These are phyloP conservation scores for Obelidium mucronatum DNA, from an alignment of 192 early-diverging fungal species.

Conservation along the genomic window DNA sequence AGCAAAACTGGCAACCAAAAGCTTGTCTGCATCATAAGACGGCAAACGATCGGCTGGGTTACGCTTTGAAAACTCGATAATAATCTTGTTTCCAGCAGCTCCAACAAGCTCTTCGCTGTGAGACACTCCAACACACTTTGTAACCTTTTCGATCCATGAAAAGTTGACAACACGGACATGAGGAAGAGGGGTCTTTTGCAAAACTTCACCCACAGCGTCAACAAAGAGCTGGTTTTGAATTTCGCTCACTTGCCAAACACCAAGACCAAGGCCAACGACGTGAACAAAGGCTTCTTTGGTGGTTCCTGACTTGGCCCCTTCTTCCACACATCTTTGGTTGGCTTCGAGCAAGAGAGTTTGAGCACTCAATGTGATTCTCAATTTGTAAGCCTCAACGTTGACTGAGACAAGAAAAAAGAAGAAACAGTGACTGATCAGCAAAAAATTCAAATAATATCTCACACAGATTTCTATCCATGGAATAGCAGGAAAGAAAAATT, in stretches of 20 bases:
- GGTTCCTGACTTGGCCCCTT: neutral
- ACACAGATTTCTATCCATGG: no score
- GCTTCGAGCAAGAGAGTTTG: slow-evolving; percentile 45
- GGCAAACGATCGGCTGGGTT: slow-evolving; percentile 38
- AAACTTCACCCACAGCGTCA: slow-evolving; percentile 36
- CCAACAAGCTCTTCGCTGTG: neutral
- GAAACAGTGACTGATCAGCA: no score
- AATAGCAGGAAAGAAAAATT: no score
- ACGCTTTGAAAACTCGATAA: slow-evolving; percentile 45
- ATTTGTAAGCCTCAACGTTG: slow-evolving; percentile 27
- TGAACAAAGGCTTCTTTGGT: slow-evolving; percentile 28
- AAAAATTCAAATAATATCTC: no score
- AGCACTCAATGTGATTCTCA: slow-evolving; percentile 37
- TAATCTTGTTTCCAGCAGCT: slow-evolving; percentile 39
- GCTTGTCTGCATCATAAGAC: slow-evolving; percentile 13
- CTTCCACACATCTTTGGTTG: slow-evolving; percentile 30
- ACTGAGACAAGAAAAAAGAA: no score
- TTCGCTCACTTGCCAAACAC: slow-evolving; percentile 43
- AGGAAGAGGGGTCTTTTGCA: slow-evolving; percentile 10
- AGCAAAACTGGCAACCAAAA: slow-evolving; percentile 48
- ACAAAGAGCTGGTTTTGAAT: slow-evolving; percentile 37
- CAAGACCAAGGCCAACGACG: slow-evolving; percentile 50
- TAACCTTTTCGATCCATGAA: slow-evolving; percentile 30
- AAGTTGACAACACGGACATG: slow-evolving; percentile 42
- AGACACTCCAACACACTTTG: neutral